Percentiles rank a stretch among this genome's conserved stretches.
Conservation (phyloP, 176 grass and related monocot genomes). For the Microstegium vimineum region DNA sequence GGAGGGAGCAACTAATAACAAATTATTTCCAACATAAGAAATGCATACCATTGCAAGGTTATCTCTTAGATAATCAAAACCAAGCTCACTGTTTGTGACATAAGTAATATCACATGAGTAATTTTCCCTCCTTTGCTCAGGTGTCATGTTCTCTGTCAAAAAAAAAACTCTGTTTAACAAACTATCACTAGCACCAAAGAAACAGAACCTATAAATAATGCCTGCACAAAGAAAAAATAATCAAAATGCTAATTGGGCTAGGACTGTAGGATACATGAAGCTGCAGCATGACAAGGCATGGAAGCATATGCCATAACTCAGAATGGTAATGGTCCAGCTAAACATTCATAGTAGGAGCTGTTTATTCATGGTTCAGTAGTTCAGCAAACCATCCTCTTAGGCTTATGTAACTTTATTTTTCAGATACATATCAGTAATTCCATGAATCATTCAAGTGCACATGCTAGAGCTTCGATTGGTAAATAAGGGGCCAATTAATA, state of each 20-base stretch:
- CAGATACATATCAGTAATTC: constrained; percentile 7
- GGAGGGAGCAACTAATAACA: neutral
- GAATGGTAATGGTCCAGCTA: neutral
- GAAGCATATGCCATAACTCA: neutral
- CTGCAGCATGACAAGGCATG: neutral
- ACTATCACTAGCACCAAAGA: constrained; percentile 14
- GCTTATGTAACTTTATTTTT: neutral
- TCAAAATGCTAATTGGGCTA: constrained; percentile 3
- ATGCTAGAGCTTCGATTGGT: neutral
- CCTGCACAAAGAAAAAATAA: neutral
- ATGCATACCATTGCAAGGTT: constrained; percentile 89
- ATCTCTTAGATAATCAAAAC: constrained; percentile 99
- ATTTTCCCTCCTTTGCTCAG: constrained; percentile 97
- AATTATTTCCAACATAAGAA: constrained; percentile 20
- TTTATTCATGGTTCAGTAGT: constrained; percentile 8
- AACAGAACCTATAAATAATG: constrained; percentile 6
- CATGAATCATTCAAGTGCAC: neutral
- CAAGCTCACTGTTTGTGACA: constrained; percentile 99
- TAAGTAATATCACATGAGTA: constrained; percentile 96
- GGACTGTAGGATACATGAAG: neutral
- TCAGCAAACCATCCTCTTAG: neutral
- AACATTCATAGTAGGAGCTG: neutral
- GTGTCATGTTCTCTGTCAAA: constrained; percentile 94
- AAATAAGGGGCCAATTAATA: constrained; percentile 5
- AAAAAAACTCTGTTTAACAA: constrained; percentile 29